These are phyloP conservation scores for Lachnum nothofagi DNA, from an alignment of 2,329 filamentous ascomycete genomes.

Conservation along the genomic window DNA sequence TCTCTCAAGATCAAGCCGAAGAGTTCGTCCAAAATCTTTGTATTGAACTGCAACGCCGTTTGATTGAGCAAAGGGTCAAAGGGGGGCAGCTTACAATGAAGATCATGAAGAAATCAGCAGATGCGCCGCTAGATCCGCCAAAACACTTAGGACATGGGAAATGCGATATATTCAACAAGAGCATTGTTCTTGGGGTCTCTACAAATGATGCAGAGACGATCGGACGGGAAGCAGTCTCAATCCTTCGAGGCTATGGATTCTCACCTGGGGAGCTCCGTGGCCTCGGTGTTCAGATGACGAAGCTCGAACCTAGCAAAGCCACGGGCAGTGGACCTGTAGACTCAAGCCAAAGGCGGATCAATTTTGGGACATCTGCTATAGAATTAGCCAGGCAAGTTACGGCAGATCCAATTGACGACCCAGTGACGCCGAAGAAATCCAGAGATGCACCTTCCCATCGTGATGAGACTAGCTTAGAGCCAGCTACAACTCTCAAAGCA, in stretches of 20 bases:
- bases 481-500: slow-evolving; percentile 26
- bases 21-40: slow-evolving; percentile 84
- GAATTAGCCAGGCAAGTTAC: slow-evolving; percentile 37
- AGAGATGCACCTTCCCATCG: slow-evolving; percentile 26
- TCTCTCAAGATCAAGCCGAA: slow-evolving; percentile 86
- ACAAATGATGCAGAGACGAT: slow-evolving; percentile 70
- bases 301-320: slow-evolving; percentile 72
- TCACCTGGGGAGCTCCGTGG: slow-evolving; percentile 90
- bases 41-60: slow-evolving; percentile 73
- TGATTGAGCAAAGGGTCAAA: slow-evolving; percentile 78
- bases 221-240: slow-evolving; percentile 76
- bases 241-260: slow-evolving; percentile 75
- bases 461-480: slow-evolving; percentile 23
- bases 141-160: slow-evolving; percentile 95
- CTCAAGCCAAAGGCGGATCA: slow-evolving; percentile 73
- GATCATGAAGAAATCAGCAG: slow-evolving; percentile 79
- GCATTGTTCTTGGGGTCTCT: slow-evolving; percentile 72
- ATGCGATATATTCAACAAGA: slow-evolving; percentile 93
- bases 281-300: slow-evolving; percentile 88
- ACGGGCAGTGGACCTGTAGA: slow-evolving; percentile 51
- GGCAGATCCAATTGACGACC: slow-evolving; percentile 47
- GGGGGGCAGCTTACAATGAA: slow-evolving; percentile 89
- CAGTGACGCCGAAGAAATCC: slow-evolving; percentile 36
- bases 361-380: slow-evolving; percentile 56
- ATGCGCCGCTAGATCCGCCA: slow-evolving; percentile 83